Evolutionary conservation across 164 flowering plant genomes (phyloP).

Genomic region (Liquidambar formosana): DNA sequence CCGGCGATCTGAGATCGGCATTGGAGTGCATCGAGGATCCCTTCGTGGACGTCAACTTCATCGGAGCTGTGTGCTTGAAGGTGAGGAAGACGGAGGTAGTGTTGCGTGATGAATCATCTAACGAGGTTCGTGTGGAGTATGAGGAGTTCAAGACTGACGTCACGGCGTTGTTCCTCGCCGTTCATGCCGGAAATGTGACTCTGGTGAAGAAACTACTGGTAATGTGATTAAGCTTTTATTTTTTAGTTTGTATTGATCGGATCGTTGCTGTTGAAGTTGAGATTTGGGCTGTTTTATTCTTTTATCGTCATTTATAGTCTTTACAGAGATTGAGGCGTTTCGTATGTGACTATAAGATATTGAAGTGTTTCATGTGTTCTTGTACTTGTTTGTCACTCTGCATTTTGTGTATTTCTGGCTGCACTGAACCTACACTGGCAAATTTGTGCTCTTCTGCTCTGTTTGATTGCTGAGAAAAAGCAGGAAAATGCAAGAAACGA

Average conservation of each 20-base stretch:
- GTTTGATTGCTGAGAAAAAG: background rate
- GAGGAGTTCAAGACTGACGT: constrained; percentile 92
- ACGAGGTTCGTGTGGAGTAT: constrained; percentile 58
- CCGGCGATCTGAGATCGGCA: constrained; percentile 62
- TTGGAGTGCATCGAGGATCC: constrained; percentile 59
- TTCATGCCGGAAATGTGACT: constrained; percentile 62
- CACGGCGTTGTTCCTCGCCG: constrained; percentile 79
- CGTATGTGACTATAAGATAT: no score
- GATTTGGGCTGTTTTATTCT: background rate
- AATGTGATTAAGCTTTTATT: constrained; percentile 1
- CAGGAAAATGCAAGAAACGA: background rate
- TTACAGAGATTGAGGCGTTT: no score
- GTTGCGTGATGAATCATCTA: constrained; percentile 54
- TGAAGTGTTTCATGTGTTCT: no score
- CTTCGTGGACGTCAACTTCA: constrained; percentile 75
- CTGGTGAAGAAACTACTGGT: constrained; percentile 81
- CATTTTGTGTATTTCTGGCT: no score
- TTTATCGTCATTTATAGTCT: no score
- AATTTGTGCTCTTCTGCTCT: constrained; percentile 1
- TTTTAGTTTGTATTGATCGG: no score
- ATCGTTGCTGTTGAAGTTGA: background rate
- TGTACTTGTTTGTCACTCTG: no score
- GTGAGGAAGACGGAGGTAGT: constrained; percentile 61
- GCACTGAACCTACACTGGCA: no score
- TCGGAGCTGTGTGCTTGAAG: constrained; percentile 69